phyloP scores from a whole-genome alignment of 768 basidiomycete genomes.

The Peribolospora kevripleyi region DNA sequence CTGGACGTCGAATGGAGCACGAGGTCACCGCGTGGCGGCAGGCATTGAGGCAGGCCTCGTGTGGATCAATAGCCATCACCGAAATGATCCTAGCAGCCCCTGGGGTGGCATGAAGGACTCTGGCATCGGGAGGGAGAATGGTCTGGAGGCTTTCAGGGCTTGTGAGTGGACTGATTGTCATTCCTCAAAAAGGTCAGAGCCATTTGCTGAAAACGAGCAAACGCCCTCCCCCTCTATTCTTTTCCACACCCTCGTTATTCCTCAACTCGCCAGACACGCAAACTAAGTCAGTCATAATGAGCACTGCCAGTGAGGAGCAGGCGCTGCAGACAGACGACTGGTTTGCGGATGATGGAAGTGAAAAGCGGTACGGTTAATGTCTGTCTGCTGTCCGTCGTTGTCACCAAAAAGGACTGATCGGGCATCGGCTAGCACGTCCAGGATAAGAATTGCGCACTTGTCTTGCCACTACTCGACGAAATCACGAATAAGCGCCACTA shows the following conservation, averaged over 20 bases:
- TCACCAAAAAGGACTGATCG: too few species aligned
- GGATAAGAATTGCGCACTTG: too few species aligned
- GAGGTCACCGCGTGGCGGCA: constrained; percentile 48
- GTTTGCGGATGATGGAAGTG: too few species aligned
- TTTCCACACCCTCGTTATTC: too few species aligned
- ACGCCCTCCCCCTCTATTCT: too few species aligned
- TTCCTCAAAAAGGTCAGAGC: too few species aligned
- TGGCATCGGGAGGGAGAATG: constrained; percentile 45
- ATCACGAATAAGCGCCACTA: too few species aligned
- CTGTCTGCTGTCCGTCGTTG: too few species aligned
- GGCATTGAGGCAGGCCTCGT: constrained; percentile 49
- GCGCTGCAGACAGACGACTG: constrained; percentile 3
- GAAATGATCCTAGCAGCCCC: constrained; percentile 70
- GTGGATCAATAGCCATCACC: constrained; percentile 74
- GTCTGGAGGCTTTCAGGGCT: constrained; percentile 16
- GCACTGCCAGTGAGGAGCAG: constrained; percentile 5
- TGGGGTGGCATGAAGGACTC: constrained; percentile 32
- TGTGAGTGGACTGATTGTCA: background rate
- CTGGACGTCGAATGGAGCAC: constrained; percentile 51
- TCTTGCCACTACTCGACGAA: too few species aligned
- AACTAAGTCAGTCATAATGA: constrained; percentile 5
- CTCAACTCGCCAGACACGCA: background rate
- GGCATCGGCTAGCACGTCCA: too few species aligned
- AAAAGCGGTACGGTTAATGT: too few species aligned
- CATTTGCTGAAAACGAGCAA: too few species aligned